A percentile compares a stretch with the other conserved stretches of the same genome.
These are phyloP conservation scores for Botrytis tulipae DNA, from an alignment of 2,329 filamentous ascomycete species.

Conservation along the genomic window DNA sequence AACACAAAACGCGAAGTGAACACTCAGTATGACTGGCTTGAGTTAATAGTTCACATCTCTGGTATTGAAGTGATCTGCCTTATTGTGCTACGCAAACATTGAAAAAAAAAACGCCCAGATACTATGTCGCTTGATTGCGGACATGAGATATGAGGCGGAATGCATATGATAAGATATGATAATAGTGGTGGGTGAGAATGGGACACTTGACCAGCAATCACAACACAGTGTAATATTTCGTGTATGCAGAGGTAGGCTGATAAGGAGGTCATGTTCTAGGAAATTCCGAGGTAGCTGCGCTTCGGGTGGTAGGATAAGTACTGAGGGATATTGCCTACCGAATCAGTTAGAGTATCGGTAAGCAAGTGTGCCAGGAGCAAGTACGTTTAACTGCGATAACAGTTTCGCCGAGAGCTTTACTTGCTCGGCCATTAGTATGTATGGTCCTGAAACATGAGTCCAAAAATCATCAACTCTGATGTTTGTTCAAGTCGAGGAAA, in stretches of 20 bases:
- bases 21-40: background rate
- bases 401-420: background rate
- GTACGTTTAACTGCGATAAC: background rate
- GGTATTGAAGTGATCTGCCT: background rate
- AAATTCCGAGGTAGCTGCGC: background rate
- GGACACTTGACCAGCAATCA: constrained; percentile 12
- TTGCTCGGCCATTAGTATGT: background rate
- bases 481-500: background rate
- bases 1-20: background rate
- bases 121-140: background rate
- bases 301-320: background rate
- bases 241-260: constrained; percentile 11
- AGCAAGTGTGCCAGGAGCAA: background rate
- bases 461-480: background rate
- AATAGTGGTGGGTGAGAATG: background rate
- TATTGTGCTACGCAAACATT: constrained; percentile 14
- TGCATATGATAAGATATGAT: background rate
- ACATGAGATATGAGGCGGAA: background rate
- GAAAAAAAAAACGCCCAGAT: no score
- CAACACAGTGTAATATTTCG: background rate
- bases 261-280: background rate
- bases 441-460: background rate
- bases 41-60: background rate
- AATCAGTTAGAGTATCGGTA: background rate
- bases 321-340: background rate